phyloP scores from a whole-genome alignment of 441 rosid genomes.

The Gossypium trilobum region DNA sequence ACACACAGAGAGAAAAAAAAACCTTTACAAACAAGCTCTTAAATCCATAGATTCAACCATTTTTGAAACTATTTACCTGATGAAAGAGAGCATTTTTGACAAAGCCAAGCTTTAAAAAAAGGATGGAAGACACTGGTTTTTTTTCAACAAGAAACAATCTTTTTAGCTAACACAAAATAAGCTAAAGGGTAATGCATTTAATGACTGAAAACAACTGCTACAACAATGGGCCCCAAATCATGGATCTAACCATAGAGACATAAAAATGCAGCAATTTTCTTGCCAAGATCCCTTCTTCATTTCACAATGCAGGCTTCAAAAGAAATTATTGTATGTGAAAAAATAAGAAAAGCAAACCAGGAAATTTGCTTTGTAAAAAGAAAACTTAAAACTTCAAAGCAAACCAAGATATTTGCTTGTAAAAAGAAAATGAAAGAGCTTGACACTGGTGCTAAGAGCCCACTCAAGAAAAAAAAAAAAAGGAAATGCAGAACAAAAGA shows the following conservation, averaged over 20 bases:
- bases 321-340: slow-evolving; percentile 9
- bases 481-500: slow-evolving; percentile 22
- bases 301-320: slow-evolving; percentile 35
- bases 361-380: slow-evolving; percentile 8
- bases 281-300: slow-evolving; percentile 36
- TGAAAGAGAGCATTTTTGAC: slow-evolving; percentile 10
- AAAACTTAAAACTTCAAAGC: slow-evolving; percentile 32
- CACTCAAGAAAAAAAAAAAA: slow-evolving; percentile 9
- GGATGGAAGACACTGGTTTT: slow-evolving; percentile 17
- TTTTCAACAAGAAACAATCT: slow-evolving; percentile 24
- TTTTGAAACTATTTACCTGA: slow-evolving; percentile 21
- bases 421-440: not conserved
- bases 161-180: slow-evolving; percentile 23
- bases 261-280: slow-evolving; percentile 30
- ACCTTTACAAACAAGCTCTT: not conserved
- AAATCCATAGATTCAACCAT: slow-evolving; percentile 16
- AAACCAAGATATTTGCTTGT: slow-evolving; percentile 13
- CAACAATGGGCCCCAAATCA: slow-evolving; percentile 31
- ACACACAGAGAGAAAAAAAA: too few relatives aligned
- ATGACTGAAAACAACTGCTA: slow-evolving; percentile 26
- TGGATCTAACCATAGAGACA: slow-evolving; percentile 23
- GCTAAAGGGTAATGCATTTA: slow-evolving; percentile 23
- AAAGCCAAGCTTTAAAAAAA: slow-evolving; percentile 21
- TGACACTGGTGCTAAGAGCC: slow-evolving; percentile 14
- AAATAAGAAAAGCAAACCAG: slow-evolving; percentile 19